Conservation (phyloP, 2,329 filamentous ascomycete species). For the Penicillium sp. region DNA sequence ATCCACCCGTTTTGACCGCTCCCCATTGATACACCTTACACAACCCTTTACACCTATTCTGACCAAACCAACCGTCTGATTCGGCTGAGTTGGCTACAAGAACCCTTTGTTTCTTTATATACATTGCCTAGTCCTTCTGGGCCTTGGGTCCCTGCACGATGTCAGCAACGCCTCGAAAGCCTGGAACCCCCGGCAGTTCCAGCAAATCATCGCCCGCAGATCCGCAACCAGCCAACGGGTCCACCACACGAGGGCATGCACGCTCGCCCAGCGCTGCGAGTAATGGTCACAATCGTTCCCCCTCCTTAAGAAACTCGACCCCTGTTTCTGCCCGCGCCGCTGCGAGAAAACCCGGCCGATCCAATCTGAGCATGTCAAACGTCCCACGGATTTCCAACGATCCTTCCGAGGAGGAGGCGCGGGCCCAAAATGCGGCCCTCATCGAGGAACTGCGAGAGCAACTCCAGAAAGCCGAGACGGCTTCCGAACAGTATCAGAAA, state of each 20-base stretch:
- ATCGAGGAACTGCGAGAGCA: constrained; percentile 84
- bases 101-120: constrained; percentile 12
- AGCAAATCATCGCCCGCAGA: constrained; percentile 34
- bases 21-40: constrained; percentile 15
- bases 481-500: constrained; percentile 77
- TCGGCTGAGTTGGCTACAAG: neutral
- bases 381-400: constrained; percentile 50
- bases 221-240: constrained; percentile 33
- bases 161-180: constrained; percentile 48
- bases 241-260: constrained; percentile 38
- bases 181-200: constrained; percentile 35
- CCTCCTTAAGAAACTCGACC: constrained; percentile 60
- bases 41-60: constrained; percentile 4
- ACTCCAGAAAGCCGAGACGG: constrained; percentile 74
- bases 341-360: constrained; percentile 57
- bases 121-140: constrained; percentile 11
- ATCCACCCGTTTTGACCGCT: constrained; percentile 29
- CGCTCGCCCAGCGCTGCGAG: constrained; percentile 54
- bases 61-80: neutral
- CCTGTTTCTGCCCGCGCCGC: constrained; percentile 73
- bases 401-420: constrained; percentile 67
- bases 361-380: constrained; percentile 45
- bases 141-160: constrained; percentile 30
- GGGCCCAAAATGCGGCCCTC: constrained; percentile 74
- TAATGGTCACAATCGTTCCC: constrained; percentile 57